phyloP scores from a whole-genome alignment of 208 protist genomes.

The Leishmania mexicana region DNA sequence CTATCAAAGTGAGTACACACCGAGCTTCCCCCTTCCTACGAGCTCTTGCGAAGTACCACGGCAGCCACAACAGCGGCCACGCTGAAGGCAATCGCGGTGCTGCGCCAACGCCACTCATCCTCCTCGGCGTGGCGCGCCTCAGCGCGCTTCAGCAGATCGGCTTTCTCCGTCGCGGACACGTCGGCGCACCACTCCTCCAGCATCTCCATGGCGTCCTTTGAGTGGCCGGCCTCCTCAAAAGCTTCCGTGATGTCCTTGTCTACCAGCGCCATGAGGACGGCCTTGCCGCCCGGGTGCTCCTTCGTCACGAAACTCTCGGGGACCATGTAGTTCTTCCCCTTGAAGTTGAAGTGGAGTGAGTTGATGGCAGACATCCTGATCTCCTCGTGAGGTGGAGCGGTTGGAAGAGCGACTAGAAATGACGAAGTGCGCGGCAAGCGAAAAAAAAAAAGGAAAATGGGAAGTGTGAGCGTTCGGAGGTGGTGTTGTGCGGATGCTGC shows the following conservation, averaged over 20 bases:
- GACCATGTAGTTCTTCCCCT: conserved; percentile 32
- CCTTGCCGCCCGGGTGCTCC: conserved; percentile 43
- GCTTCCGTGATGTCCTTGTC: conserved; percentile 41
- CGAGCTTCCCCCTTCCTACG: conserved; percentile 4
- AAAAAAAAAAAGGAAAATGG: background rate
- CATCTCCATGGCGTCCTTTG: conserved; percentile 33
- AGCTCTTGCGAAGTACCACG: conserved; percentile 25
- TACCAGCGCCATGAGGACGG: conserved; percentile 24
- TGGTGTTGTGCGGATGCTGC: background rate
- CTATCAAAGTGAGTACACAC: background rate
- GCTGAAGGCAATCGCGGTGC: conserved; percentile 41
- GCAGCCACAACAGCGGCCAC: conserved; percentile 26
- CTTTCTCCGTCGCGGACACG: conserved; percentile 2
- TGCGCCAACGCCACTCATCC: conserved; percentile 42
- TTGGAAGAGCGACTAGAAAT: background rate
- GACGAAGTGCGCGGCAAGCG: too few relatives aligned
- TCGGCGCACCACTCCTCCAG: conserved; percentile 29
- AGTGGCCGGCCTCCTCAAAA: conserved; percentile 40
- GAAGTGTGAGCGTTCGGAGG: background rate
- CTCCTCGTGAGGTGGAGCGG: background rate
- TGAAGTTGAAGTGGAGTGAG: conserved; percentile 31
- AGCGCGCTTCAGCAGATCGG: conserved; percentile 12
- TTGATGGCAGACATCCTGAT: conserved; percentile 11
- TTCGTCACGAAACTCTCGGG: conserved; percentile 37
- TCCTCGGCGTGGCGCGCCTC: conserved; percentile 25